Evolutionary conservation across 805 yeast genomes (phyloP), one percentile per base, ranked within the genome.

Genomic region (Metschnikowia corniflorae): DNA sequence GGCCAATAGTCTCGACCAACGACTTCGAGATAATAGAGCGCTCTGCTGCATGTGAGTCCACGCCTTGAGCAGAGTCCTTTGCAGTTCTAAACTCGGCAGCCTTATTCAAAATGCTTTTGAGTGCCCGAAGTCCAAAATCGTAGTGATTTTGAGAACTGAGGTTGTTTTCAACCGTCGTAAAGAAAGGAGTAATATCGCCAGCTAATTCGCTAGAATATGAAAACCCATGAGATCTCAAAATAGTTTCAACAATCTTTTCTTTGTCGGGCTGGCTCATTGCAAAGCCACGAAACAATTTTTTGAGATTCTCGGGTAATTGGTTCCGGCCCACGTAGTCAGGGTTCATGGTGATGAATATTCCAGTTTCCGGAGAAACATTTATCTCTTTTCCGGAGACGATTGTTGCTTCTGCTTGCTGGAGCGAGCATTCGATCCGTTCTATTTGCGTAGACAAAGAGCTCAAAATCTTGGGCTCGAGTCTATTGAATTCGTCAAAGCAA

Each of bases 401-500:
- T 8, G 77, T 33, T 0, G 27, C 27, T 2, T 50, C 44, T 3
- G 57, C 47, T 23, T 58, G 46, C 22, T 33, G 44, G 22, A 84
- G 52, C 0, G 82, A 82, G 6, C 53, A 47, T 50, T 86, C 91
- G 25, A 88, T 84, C 18, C 58, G 64, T 46, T 83, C 94, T 17
- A 91, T 71, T 49, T 82, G 86, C 0, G 91, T 77, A 0, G 97
- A 82, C 0, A 87, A 82, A 0, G 96, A 89, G 60, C 96, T 86
- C 31, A 91, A 63, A 40, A 81, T 82, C 10, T 70, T 71, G 40
- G 74, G 75, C 26, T 78, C 81, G 20, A 91, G 69, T 43, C 97
- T 69, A 53, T 91, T 91, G 53, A 91, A 89, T 57, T 91, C 97
- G 57, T 91, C 97, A 61, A 91, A 91, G 58, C 97, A 91, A 4